phyloP scores from a whole-genome alignment of 1,284 basidiomycete genomes.

The Cryptococcus wingfieldii region DNA sequence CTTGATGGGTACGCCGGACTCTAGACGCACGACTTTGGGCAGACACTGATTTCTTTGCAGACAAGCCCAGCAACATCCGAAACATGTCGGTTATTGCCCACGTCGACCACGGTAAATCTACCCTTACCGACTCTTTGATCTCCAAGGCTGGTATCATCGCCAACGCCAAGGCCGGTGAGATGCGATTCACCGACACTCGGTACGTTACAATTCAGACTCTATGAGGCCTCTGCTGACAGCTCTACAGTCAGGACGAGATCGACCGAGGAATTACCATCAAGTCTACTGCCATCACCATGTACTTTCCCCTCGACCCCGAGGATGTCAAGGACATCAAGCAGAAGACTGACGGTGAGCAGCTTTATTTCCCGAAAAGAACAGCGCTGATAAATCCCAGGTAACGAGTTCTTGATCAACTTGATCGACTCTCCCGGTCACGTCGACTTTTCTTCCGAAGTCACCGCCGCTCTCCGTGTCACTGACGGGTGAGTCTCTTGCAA shows the following conservation, averaged over 20 bases:
- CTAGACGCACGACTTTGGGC: neutral
- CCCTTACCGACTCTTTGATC: constrained; percentile 97
- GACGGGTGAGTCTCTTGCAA: constrained; percentile 60
- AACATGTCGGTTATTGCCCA: constrained; percentile 99
- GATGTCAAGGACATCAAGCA: constrained; percentile 81
- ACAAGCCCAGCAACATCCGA: constrained; percentile 53
- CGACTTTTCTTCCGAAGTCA: constrained; percentile 99
- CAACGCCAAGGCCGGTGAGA: constrained; percentile 87
- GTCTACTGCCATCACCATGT: constrained; percentile 99
- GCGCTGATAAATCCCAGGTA: constrained; percentile 54
- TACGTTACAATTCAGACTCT: constrained; percentile 13
- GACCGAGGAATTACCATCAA: constrained; percentile 99
- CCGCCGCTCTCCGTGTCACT: constrained; percentile 98
- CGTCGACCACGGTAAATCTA: constrained; percentile 99
- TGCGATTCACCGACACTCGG: constrained; percentile 93
- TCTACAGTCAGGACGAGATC: constrained; percentile 84
- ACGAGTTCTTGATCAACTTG: constrained; percentile 99
- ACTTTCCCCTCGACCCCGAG: constrained; percentile 93
- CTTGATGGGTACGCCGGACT: constrained; percentile 62
- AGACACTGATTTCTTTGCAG: constrained; percentile 6
- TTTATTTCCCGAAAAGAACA: neutral
- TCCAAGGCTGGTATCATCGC: constrained; percentile 99
- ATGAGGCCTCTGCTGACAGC: no score
- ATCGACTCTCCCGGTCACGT: constrained; percentile 99
- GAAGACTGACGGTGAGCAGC: constrained; percentile 72